Conservation (phyloP, 2,329 filamentous ascomycete species). For the Aspergillus texensis region DNA sequence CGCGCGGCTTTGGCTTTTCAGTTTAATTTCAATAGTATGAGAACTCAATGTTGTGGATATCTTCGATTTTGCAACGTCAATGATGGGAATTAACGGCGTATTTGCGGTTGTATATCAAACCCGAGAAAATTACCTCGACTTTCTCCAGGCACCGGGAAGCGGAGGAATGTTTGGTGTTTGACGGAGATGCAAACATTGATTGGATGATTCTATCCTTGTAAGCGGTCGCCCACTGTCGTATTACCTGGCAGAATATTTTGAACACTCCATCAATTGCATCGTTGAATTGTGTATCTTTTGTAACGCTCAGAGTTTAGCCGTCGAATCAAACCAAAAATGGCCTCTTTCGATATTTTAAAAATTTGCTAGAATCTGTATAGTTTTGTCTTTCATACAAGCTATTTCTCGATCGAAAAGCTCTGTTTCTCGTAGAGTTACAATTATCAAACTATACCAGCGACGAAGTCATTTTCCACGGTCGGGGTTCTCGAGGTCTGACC, state of each 20-base stretch:
- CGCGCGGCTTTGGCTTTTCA: background rate
- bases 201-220: background rate
- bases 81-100: background rate
- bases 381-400: background rate
- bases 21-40: too few relatives aligned
- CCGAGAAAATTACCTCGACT: slow-evolving; percentile 16
- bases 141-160: slow-evolving; percentile 9
- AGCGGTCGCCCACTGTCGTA: background rate
- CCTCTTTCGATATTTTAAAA: background rate
- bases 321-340: background rate
- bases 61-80: background rate
- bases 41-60: background rate
- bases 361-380: background rate
- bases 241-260: background rate
- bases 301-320: background rate
- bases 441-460: background rate
- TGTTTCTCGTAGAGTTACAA: background rate
- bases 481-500: background rate
- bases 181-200: slow-evolving; percentile 32
- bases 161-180: slow-evolving; percentile 29
- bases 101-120: background rate
- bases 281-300: background rate
- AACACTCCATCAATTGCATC: background rate
- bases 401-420: background rate
- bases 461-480: background rate